Conservation (phyloP, 495 filamentous ascomycete genomes). For the Pseudotulostoma volvatum region DNA sequence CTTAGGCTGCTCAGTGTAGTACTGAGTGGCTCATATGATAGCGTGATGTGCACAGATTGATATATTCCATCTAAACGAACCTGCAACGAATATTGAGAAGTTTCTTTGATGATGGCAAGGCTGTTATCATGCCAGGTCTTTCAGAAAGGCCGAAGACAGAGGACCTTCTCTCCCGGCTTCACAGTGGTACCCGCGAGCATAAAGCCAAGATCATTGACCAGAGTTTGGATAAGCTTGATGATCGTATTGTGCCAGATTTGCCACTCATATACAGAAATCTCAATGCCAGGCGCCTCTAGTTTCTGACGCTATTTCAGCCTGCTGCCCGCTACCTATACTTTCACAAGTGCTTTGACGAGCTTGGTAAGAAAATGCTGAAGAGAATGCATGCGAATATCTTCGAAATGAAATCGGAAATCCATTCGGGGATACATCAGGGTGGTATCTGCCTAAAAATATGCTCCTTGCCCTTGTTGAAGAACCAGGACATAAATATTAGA, state of each 20-base stretch:
- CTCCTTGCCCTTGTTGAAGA: slow-evolving; percentile 11
- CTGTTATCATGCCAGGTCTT: slow-evolving; percentile 10
- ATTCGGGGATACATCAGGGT: slow-evolving; percentile 11
- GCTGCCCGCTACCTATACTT: slow-evolving; percentile 13
- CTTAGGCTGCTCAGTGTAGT: no score
- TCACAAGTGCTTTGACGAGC: slow-evolving; percentile 8
- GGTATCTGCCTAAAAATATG: slow-evolving; percentile 9
- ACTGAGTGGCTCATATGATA: no score
- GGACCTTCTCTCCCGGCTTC: slow-evolving; percentile 6
- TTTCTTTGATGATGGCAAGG: no score
- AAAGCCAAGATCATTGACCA: slow-evolving; percentile 6
- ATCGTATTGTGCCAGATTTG: background rate
- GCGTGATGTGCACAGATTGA: no score
- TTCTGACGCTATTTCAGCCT: slow-evolving; percentile 6
- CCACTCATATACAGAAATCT: slow-evolving; percentile 6
- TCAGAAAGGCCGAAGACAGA: slow-evolving; percentile 1
- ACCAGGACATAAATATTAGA: slow-evolving; percentile 8
- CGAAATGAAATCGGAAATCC: slow-evolving; percentile 4
- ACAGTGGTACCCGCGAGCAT: slow-evolving; percentile 5
- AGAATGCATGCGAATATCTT: background rate
- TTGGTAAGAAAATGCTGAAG: background rate
- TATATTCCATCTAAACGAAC: no score
- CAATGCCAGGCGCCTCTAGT: slow-evolving; percentile 5
- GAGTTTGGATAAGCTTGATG: slow-evolving; percentile 1
- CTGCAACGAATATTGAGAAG: no score